Percentiles rank a stretch among this genome's conserved stretches.
These are phyloP conservation scores for Macrolepiota albuminosa DNA, from an alignment of 768 basidiomycete genomes.

Conservation along the genomic window DNA sequence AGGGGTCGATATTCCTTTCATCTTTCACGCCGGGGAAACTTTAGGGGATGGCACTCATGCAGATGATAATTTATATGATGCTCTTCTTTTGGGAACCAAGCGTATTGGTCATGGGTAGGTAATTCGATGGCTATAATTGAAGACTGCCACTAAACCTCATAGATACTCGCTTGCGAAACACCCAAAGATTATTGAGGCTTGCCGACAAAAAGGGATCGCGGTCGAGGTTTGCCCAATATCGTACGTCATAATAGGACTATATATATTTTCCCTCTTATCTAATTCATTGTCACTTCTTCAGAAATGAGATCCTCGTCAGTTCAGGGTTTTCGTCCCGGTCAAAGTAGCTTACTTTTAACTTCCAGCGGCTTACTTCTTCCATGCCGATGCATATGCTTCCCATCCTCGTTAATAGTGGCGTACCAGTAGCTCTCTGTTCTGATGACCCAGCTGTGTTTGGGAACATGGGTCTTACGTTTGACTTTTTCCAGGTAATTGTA, in stretches of 20 bases:
- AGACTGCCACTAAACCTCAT: neutral
- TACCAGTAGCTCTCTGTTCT: slow-evolving; percentile 65
- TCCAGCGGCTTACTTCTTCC: slow-evolving; percentile 66
- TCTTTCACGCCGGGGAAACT: slow-evolving; percentile 81
- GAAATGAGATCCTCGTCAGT: slow-evolving; percentile 68
- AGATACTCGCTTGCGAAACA: slow-evolving; percentile 78
- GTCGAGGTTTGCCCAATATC: slow-evolving; percentile 81
- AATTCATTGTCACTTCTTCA: slow-evolving; percentile 17
- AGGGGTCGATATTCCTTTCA: slow-evolving; percentile 65
- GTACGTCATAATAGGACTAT: slow-evolving; percentile 34
- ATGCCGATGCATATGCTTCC: slow-evolving; percentile 80
- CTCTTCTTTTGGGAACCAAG: slow-evolving; percentile 71
- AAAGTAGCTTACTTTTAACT: neutral
- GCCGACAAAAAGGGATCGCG: slow-evolving; percentile 57
- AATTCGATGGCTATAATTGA: neutral
- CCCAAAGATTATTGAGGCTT: slow-evolving; percentile 64
- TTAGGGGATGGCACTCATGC: slow-evolving; percentile 68
- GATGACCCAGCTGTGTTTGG: slow-evolving; percentile 79
- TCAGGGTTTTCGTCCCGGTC: neutral
- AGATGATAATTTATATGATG: slow-evolving; percentile 74
- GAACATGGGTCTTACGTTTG: slow-evolving; percentile 73
- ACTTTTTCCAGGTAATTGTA: slow-evolving; percentile 63
- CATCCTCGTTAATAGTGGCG: slow-evolving; percentile 64
- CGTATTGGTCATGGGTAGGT: slow-evolving; percentile 77
- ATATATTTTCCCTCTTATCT: neutral